These are phyloP conservation scores for Cardamine occulta DNA, from an alignment of 345 rosid genomes.

Conservation along the genomic window DNA sequence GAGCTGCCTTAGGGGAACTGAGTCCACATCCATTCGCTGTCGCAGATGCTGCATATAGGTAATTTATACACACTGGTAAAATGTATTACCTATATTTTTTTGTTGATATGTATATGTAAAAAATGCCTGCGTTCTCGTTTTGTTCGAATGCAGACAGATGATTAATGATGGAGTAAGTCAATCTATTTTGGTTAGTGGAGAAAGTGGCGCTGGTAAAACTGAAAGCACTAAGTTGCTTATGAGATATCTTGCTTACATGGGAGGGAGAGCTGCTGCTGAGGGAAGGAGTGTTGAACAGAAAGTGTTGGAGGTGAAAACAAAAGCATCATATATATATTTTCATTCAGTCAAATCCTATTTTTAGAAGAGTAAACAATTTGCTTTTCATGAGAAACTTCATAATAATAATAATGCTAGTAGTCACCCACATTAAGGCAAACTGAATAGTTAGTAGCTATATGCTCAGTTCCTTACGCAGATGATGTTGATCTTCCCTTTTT, in stretches of 20 bases:
- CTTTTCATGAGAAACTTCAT: constrained; percentile 27
- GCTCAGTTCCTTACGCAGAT: constrained; percentile 7
- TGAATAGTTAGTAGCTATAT: constrained; percentile 25
- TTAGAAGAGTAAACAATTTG: constrained; percentile 22
- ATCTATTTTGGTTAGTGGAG: constrained; percentile 97
- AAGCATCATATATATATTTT: neutral
- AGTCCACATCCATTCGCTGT: constrained; percentile 98
- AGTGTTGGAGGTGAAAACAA: constrained; percentile 83
- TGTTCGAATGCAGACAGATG: constrained; percentile 69
- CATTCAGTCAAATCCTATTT: constrained; percentile 11
- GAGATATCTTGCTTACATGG: constrained; percentile 99
- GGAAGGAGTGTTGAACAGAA: constrained; percentile 97
- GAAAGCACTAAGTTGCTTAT: constrained; percentile 97
- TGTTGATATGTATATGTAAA: neutral
- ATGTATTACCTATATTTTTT: neutral
- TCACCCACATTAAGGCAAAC: constrained; percentile 13
- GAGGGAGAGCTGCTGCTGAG: constrained; percentile 94
- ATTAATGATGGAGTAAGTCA: constrained; percentile 90
- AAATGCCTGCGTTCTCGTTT: neutral
- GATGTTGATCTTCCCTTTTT: constrained; percentile 4
- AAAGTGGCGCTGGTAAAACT: constrained; percentile 99
- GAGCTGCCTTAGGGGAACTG: constrained; percentile 91
- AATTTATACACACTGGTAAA: constrained; percentile 19
- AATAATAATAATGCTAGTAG: constrained; percentile 19
- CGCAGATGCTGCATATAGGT: constrained; percentile 99